Conservation (phyloP, 495 filamentous ascomycete genomes). For the Bathelium albidoporum region DNA sequence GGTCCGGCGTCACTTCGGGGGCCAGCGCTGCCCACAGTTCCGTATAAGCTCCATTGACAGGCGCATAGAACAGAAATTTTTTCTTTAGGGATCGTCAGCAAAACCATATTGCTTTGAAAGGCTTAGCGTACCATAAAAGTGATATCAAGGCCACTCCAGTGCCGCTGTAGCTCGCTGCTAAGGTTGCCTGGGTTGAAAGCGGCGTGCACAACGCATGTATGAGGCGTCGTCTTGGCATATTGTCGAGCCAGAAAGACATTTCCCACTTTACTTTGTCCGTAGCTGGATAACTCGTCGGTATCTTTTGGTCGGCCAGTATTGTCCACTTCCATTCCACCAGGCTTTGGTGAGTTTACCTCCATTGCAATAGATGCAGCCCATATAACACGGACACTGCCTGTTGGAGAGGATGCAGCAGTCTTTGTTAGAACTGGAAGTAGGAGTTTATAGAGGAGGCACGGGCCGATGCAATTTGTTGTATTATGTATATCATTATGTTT, state of each 20-base stretch:
- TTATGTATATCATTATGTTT: constrained; percentile 30
- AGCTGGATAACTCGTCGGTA: constrained; percentile 12
- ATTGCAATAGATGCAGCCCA: constrained; percentile 25
- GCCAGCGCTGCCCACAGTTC: constrained; percentile 25
- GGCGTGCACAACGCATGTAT: constrained; percentile 23
- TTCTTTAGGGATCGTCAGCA: neutral
- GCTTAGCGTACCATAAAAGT: neutral
- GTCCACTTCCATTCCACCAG: neutral
- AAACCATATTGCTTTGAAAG: neutral
- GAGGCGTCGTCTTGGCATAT: neutral
- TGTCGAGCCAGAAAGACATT: constrained; percentile 26
- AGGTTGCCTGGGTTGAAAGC: constrained; percentile 33
- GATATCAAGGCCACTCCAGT: constrained; percentile 9
- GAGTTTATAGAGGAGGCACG: constrained; percentile 33
- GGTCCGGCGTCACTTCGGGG: constrained; percentile 16
- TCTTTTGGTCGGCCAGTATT: constrained; percentile 21
- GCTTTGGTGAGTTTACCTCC: constrained; percentile 14
- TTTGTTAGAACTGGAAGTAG: constrained; percentile 33
- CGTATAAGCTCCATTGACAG: constrained; percentile 24
- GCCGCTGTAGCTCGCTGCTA: constrained; percentile 25
- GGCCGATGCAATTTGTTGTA: constrained; percentile 36
- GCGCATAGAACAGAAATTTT: constrained; percentile 10
- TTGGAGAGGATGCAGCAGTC: constrained; percentile 20
- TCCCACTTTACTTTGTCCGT: constrained; percentile 33
- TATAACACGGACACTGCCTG: constrained; percentile 27